phyloP scores from a whole-genome alignment of 1,284 basidiomycete genomes.

The Leccinum cinnamomeum region DNA sequence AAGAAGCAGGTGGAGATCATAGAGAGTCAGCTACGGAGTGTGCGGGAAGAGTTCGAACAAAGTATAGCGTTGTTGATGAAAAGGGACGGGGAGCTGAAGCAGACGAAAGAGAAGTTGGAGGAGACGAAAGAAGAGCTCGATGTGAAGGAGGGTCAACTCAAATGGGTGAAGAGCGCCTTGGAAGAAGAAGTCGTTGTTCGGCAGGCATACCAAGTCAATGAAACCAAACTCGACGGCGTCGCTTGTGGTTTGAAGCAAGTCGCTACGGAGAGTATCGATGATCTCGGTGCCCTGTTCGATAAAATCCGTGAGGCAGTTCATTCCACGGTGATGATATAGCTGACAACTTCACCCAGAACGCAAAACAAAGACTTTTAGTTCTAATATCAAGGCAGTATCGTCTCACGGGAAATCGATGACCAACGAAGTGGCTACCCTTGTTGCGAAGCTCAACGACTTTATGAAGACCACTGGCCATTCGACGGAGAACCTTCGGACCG shows the following conservation, averaged over 20 bases:
- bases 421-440: constrained; percentile 52
- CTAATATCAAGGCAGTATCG: constrained; percentile 67
- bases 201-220: constrained; percentile 76
- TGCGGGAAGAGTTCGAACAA: constrained; percentile 90
- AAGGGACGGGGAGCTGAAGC: constrained; percentile 72
- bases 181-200: constrained; percentile 79
- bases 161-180: constrained; percentile 53
- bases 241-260: constrained; percentile 69
- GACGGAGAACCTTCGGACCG: constrained; percentile 51
- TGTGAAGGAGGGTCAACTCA: constrained; percentile 55
- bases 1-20: constrained; percentile 80
- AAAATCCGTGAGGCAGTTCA: constrained; percentile 70
- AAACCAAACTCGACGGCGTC: constrained; percentile 67
- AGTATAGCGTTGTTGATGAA: constrained; percentile 75
- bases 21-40: constrained; percentile 76
- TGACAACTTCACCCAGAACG: constrained; percentile 54
- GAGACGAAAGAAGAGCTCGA: constrained; percentile 56
- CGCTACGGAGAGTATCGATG: constrained; percentile 66
- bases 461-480: constrained; percentile 55
- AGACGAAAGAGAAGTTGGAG: constrained; percentile 60
- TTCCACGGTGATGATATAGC: neutral
- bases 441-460: constrained; percentile 63
- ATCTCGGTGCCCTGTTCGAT: constrained; percentile 75
- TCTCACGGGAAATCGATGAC: constrained; percentile 61
- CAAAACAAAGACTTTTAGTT: constrained; percentile 63